Base-by-base conservation (phyloP, 2,329 filamentous ascomycete species). In the Clarireedia homoeocarpa region DNA sequence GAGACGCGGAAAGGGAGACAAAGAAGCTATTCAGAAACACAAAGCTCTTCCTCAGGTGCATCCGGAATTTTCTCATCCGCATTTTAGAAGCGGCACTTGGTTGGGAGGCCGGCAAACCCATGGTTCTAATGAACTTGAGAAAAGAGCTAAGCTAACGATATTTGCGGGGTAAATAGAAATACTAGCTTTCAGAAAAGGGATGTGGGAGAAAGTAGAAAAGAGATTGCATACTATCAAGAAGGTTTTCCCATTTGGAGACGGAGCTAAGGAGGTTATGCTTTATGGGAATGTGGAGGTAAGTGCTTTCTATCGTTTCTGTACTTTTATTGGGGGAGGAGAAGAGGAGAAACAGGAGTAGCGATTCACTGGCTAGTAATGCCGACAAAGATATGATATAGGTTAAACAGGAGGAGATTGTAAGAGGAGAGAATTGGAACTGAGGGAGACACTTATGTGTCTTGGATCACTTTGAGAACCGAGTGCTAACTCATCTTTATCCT, bases 161-260 rank as follows among this genome's bases (percentile, higher is more conserved):
- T 12, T 34, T 34, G 9, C 30, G 30, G 39, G 4, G 10, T 17
- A 20, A 24, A 12, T 26, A 79, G 77, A 74, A 58, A 81, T 82
- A 60, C 70, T 80, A 5, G 67, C 70, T 10, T 66, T 80, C 34
- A 72, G 79, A n/a, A 73, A 77, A 62, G 69, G 67, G 5, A 74
- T 81, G 71, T 82, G 80, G 79, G 73, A 76, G 38, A 75, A 75
- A 48, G 74, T 83, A 3, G 66, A 71, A 1, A 71, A 70, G 45
- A 70, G 78, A 24, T 67, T 70, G 27, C 78, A 81, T 63, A 68
- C 67, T 4, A 72, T 75, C 0, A 52, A 67, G 0, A 75, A 77
- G 67, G 72, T 81, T 38, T 81, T 77, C 62, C 72, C 77, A 0
- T 80, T 78, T 63, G 75, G 76, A 6, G 56, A 69, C 2, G 67